phyloP scores from a whole-genome alignment of 2,329 filamentous ascomycete genomes.

The Cladorrhinum sp. region DNA sequence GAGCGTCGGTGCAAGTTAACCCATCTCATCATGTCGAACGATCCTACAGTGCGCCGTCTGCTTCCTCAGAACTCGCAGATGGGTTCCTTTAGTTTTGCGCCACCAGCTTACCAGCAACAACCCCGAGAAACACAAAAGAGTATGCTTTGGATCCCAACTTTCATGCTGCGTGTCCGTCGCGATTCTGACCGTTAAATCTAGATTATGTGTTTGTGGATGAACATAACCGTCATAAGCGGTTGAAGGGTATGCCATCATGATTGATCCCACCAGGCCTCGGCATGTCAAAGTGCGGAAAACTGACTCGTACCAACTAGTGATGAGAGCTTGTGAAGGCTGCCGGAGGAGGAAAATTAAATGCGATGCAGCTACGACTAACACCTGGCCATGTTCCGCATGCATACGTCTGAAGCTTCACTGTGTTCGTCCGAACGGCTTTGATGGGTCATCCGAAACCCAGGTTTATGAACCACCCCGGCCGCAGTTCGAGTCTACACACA shows the following conservation, averaged over 20 bases:
- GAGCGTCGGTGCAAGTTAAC: conserved; percentile 22
- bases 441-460: conserved; percentile 50
- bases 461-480: conserved; percentile 50
- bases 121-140: conserved; percentile 80
- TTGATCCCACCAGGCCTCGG: conserved; percentile 4
- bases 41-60: conserved; percentile 59
- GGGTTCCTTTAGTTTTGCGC: conserved; percentile 74
- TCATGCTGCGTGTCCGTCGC: background rate
- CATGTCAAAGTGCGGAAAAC: conserved; percentile 1
- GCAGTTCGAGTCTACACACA: conserved; percentile 42
- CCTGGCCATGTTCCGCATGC: conserved; percentile 95
- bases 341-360: conserved; percentile 96
- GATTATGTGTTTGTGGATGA: conserved; percentile 99
- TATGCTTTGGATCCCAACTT: conserved; percentile 43
- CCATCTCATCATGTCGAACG: conserved; percentile 56
- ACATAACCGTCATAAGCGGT: conserved; percentile 93
- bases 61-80: conserved; percentile 67
- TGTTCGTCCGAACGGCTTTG: conserved; percentile 81
- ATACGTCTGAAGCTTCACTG: conserved; percentile 89
- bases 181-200: conserved; percentile 42
- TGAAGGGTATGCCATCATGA: conserved; percentile 67
- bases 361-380: conserved; percentile 93
- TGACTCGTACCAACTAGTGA: conserved; percentile 56
- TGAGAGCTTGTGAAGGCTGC: conserved; percentile 96
- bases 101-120: conserved; percentile 54